phyloP scores from a whole-genome alignment of 495 filamentous ascomycete genomes.

The Neurospora intermedia region DNA sequence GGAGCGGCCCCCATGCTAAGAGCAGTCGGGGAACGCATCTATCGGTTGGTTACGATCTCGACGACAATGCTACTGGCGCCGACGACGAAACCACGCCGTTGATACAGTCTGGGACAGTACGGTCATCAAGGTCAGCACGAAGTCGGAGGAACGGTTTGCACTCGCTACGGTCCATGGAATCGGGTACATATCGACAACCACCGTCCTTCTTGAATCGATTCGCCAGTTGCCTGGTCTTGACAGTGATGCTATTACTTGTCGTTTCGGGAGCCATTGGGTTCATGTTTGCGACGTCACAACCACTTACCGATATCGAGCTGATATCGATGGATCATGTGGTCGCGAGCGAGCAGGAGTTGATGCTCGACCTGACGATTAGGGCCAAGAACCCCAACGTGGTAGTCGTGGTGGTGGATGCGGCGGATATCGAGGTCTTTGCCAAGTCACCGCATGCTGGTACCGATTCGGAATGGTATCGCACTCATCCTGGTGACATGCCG shows the following conservation, averaged over 20 bases:
- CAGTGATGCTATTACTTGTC: conserved; percentile 62
- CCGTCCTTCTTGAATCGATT: conserved; percentile 59
- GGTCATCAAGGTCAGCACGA: conserved; percentile 50
- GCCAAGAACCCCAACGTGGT: conserved; percentile 90
- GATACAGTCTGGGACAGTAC: conserved; percentile 37
- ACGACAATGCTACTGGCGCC: conserved; percentile 48
- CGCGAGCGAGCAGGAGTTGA: conserved; percentile 88
- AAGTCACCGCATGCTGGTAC: conserved; percentile 77
- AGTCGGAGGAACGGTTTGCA: conserved; percentile 41
- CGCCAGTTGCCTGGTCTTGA: conserved; percentile 68
- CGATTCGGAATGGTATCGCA: conserved; percentile 61
- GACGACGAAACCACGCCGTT: conserved; percentile 89
- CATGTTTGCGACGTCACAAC: conserved; percentile 82
- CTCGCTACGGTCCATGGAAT: conserved; percentile 62
- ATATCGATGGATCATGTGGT: conserved; percentile 76
- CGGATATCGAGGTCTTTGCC: conserved; percentile 87
- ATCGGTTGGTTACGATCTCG: conserved; percentile 41
- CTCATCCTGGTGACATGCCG: conserved; percentile 31
- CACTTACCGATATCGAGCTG: conserved; percentile 65
- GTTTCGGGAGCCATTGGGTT: conserved; percentile 76
- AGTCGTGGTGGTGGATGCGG: conserved; percentile 66
- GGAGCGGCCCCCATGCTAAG: conserved; percentile 13
- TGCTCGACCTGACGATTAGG: conserved; percentile 82
- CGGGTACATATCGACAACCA: conserved; percentile 52
- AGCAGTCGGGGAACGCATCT: conserved; percentile 17